phyloP scores from a whole-genome alignment of 2,329 filamentous ascomycete genomes.

The Colletotrichum incanum region DNA sequence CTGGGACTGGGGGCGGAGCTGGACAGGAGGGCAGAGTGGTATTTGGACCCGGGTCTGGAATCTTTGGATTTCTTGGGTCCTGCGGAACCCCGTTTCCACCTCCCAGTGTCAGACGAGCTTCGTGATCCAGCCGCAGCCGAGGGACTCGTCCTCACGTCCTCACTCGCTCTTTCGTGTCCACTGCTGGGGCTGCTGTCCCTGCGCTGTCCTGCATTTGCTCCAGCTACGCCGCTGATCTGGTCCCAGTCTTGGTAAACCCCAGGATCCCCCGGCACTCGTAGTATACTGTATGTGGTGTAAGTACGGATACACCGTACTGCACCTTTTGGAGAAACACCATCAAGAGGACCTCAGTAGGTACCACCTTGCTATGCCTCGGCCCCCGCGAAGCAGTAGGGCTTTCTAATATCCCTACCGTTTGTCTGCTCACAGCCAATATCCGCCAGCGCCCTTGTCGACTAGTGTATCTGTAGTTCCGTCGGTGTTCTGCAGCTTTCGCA shows the following conservation, averaged over 20 bases:
- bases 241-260: neutral
- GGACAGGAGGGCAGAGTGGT: constrained; percentile 8
- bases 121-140: constrained; percentile 2
- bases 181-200: neutral
- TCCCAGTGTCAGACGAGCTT: neutral
- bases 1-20: constrained; percentile 7
- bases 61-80: constrained; percentile 19
- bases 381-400: neutral
- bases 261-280: neutral
- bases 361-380: neutral
- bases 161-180: neutral
- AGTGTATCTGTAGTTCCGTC: neutral
- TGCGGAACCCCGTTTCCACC: neutral
- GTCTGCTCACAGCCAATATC: neutral
- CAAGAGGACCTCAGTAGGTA: neutral
- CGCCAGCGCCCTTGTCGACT: neutral
- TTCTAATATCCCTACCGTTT: neutral
- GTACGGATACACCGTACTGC: too few species aligned
- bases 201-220: neutral
- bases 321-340: too few species aligned
- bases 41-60: constrained; percentile 39
- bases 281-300: too few species aligned
- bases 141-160: neutral
- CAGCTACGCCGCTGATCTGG: neutral
- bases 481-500: neutral